Conservation (phyloP, 2,329 filamentous ascomycete species). For the Talaromyces sp. region DNA sequence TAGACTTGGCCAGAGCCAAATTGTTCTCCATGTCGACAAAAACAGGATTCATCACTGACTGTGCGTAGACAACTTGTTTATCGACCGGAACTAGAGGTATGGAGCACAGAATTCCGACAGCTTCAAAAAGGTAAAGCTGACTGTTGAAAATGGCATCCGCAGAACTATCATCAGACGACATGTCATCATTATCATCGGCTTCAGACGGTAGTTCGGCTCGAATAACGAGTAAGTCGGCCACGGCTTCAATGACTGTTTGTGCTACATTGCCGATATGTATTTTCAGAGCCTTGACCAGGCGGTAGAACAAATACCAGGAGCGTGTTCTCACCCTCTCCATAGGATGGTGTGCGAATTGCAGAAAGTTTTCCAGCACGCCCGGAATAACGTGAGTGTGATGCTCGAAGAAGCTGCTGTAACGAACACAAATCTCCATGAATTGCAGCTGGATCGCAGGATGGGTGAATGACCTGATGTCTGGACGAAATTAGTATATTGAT, state of each 20-base stretch:
- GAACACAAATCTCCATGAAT: slow-evolving; percentile 97
- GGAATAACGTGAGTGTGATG: slow-evolving; percentile 76
- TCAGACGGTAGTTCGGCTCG: slow-evolving; percentile 81
- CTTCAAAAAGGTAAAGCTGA: slow-evolving; percentile 91
- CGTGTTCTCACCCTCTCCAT: slow-evolving; percentile 83
- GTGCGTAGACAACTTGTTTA: slow-evolving; percentile 82
- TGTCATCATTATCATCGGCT: slow-evolving; percentile 76
- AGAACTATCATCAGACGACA: slow-evolving; percentile 87
- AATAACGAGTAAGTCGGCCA: slow-evolving; percentile 83
- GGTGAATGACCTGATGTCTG: slow-evolving; percentile 77
- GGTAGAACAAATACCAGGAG: slow-evolving; percentile 96
- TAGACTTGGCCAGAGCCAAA: slow-evolving; percentile 69
- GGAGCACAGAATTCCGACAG: slow-evolving; percentile 88
- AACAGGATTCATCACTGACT: slow-evolving; percentile 82
- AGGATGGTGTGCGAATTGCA: slow-evolving; percentile 81
- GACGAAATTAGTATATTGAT: slow-evolving; percentile 19
- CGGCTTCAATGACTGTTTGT: slow-evolving; percentile 84
- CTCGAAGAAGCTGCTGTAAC: slow-evolving; percentile 91
- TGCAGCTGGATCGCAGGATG: slow-evolving; percentile 91
- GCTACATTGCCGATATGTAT: slow-evolving; percentile 82
- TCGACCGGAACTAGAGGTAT: slow-evolving; percentile 71
- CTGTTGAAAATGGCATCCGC: slow-evolving; percentile 88
- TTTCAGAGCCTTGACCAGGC: slow-evolving; percentile 83
- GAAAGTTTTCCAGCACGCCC: slow-evolving; percentile 84
- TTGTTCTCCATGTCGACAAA: slow-evolving; percentile 86